A percentile compares a stretch with the other conserved stretches of the same genome.
Conservation (phyloP, 1,284 basidiomycete genomes). For the Malassezia pachydermatis region DNA sequence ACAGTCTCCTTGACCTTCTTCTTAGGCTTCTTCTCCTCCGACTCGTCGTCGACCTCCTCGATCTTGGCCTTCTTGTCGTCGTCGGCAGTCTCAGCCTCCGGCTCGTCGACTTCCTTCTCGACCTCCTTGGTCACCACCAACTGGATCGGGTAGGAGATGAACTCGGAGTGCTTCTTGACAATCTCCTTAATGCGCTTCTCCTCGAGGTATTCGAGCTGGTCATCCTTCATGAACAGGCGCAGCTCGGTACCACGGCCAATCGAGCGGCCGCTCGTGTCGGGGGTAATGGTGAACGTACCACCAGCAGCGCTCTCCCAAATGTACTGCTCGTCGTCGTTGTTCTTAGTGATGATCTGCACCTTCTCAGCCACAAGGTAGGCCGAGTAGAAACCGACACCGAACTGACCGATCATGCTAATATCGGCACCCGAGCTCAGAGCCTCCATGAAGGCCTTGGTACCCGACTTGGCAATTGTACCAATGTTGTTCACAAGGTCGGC, state of each 20-base stretch:
- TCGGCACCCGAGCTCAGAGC: slow-evolving; percentile 83
- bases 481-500: slow-evolving; percentile 76
- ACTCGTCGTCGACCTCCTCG: slow-evolving; percentile 69
- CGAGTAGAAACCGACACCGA: slow-evolving; percentile 99
- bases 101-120: slow-evolving; percentile 79
- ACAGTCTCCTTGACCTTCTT: slow-evolving; percentile 66
- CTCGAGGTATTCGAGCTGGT: slow-evolving; percentile 96
- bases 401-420: slow-evolving; percentile 57
- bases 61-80: slow-evolving; percentile 63
- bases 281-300: slow-evolving; percentile 98
- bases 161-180: slow-evolving; percentile 99
- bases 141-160: slow-evolving; percentile 99
- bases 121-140: slow-evolving; percentile 98
- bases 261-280: slow-evolving; percentile 75
- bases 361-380: slow-evolving; percentile 97
- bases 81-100: slow-evolving; percentile 53
- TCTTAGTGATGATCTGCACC: slow-evolving; percentile 96
- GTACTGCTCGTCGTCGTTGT: slow-evolving; percentile 99
- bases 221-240: slow-evolving; percentile 93
- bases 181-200: slow-evolving; percentile 99
- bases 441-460: slow-evolving; percentile 81
- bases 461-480: slow-evolving; percentile 98
- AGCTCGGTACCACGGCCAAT: slow-evolving; percentile 92
- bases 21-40: slow-evolving; percentile 61
- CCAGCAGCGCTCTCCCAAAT: slow-evolving; percentile 99